Percentiles rank a stretch among this genome's conserved stretches.
phyloP scores from a whole-genome alignment of 2,329 filamentous ascomycete genomes.

The Fusarium albidum region DNA sequence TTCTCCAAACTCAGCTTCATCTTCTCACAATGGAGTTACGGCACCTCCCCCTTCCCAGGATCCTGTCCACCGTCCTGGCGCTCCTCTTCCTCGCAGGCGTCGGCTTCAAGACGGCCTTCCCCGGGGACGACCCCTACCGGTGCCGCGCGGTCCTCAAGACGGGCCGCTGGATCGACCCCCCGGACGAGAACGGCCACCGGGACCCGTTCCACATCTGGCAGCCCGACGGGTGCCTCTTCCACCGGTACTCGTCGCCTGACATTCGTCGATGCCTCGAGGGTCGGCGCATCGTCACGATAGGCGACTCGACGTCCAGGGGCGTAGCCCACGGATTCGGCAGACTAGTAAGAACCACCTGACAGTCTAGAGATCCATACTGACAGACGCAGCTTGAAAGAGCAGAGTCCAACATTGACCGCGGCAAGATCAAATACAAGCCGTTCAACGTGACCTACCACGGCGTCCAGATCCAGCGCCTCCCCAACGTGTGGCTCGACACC shows the following conservation, averaged over 20 bases:
- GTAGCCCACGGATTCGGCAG: conserved; percentile 56
- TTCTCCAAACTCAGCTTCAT: too few species aligned
- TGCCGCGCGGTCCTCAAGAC: conserved; percentile 58
- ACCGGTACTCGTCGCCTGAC: conserved; percentile 59
- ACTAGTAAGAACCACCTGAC: background rate
- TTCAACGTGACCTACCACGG: conserved; percentile 12
- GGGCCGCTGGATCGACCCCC: conserved; percentile 56
- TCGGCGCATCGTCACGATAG: conserved; percentile 62
- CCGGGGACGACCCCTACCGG: conserved; percentile 55
- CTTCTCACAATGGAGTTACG: too few species aligned
- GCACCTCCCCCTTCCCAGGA: background rate
- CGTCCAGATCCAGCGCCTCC: background rate
- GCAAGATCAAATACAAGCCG: background rate
- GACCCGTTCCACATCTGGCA: conserved; percentile 60
- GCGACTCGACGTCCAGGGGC: conserved; percentile 66
- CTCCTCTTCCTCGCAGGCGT: background rate
- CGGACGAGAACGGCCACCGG: conserved; percentile 38
- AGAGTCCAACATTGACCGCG: background rate
- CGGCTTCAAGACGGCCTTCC: background rate
- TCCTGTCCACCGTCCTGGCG: background rate
- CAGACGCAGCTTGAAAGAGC: background rate
- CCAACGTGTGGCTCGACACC: conserved; percentile 1
- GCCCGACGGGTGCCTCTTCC: conserved; percentile 64
- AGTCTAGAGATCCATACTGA: too few species aligned
- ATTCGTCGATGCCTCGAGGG: conserved; percentile 59